Evolutionary conservation across 495 filamentous ascomycete genomes (phyloP).

Genomic region (Lindgomyces ingoldianus): DNA sequence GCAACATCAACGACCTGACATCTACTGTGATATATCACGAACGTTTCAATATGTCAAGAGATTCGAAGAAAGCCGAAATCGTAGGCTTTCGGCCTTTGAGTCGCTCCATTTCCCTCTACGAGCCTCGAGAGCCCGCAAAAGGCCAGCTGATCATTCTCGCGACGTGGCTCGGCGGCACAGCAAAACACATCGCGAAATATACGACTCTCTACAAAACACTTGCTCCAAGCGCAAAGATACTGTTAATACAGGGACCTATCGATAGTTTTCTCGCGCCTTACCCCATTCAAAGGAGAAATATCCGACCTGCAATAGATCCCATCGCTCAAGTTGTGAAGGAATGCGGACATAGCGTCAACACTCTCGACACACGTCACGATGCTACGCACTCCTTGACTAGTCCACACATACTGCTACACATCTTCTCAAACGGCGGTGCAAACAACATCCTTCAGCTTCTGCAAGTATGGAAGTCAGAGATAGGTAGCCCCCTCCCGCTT

Average conservation of each 20-base stretch:
- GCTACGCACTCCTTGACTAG: background rate
- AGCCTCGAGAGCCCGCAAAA: constrained; percentile 10
- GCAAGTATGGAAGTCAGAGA: background rate
- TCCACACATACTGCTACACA: constrained; percentile 9
- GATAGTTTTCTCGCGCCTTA: background rate
- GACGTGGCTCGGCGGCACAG: constrained; percentile 35
- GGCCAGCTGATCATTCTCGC: constrained; percentile 37
- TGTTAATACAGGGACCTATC: constrained; percentile 30
- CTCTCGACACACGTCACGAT: background rate
- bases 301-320: constrained; percentile 2
- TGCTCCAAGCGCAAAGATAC: constrained; percentile 32
- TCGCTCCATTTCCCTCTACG: constrained; percentile 14
- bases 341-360: too few species aligned
- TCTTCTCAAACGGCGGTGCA: constrained; percentile 9
- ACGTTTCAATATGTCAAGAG: background rate
- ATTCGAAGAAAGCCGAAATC: background rate
- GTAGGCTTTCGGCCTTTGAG: background rate
- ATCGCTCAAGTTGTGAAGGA: background rate
- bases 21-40: too few species aligned
- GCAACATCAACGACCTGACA: too few species aligned
- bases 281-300: background rate
- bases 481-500: constrained; percentile 1
- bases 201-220: constrained; percentile 23
- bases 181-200: constrained; percentile 38
- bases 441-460: constrained; percentile 8